Evolutionary conservation across 108 stramenopile genomes (phyloP), one percentile per base, ranked within the genome.

Genomic region (Licmophora abbreviata): DNA sequence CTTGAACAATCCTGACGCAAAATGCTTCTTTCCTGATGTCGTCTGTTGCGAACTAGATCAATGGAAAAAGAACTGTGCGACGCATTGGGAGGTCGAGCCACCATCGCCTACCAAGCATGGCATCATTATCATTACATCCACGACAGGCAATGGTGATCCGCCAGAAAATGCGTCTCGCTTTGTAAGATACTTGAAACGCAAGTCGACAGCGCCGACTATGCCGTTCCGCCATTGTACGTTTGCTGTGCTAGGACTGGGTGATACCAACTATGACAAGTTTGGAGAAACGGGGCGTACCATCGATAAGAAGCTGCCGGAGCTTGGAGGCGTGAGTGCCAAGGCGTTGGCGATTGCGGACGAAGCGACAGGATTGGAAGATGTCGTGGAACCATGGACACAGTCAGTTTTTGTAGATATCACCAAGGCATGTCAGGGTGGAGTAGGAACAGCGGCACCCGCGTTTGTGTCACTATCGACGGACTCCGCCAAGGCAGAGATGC

Each of bases 91-190:
- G 25, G 27, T 51, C 20, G 47, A 51, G 8, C 63, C 58, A 2
- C 48, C 43, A 9, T 10, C 20, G 6, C 36, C 71, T 12, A 45
- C 51, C 35, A 79, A 77, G 40, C 78, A 83, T 49, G 82, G 80
- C 14, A 14, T 89, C 8, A 35, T 93, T 18, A 50, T 92, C 1
- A 69, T 92, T 3, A 68, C 76, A 9, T 85, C 85, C 30, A 95
- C 94, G 24, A 95, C 92, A 5, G 94, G 94, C 4, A 93, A 95
- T 47, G 94, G 85, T 25, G 87, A 95, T 54, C 52, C 84, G 0
- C 94, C 94, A 24, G 91, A 93, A 56, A 93, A 92, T 58, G 71
- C 72, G 1, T 74, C 76, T 44, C 65, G 79, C 7, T 93, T 91
- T 35, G 44, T 71, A 8, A 55, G 93, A 6, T 86, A 50, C 45